Base-by-base conservation (phyloP, 345 rosid species). In the Aquilaria malaccensis region DNA sequence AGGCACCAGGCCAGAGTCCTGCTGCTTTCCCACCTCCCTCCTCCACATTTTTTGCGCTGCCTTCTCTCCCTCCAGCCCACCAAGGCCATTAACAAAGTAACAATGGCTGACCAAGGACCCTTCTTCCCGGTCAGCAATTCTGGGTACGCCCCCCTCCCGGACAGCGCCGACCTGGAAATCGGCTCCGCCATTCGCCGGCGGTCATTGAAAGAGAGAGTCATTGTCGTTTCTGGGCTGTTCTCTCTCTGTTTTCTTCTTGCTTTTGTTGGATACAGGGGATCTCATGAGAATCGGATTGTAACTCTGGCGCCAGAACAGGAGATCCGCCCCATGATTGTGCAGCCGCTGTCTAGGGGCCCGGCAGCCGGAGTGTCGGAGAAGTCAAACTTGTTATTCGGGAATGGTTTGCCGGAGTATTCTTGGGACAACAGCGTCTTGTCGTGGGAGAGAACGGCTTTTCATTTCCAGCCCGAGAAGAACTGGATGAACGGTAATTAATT, bases 371-470 rank as follows among this genome's bases (percentile, higher is more conserved):
- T 93, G 11, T 93, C 98, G 4, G 89, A 81, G 72, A 93, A 93
- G 71, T 55, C 84, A 4, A 86, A 79, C 64, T 5, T 33, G 54
- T 43, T 33, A 50, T 50, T 62, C 37, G 22, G 43, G 3, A 63
- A 30, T 10, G 13, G 10, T 4, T 31, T 67, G 56, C 14, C 48
- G 74, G 69, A 77, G 59, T 87, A 57, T 71, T 72, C 81, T 1
- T 93, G 98, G 98, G 85, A 81, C 75, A 89, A 93, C 55, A 84
- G 79, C 68, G 77, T 93, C 78, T 56, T 93, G 77, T 85, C 97
- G 0, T 93, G 97, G 97, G 96, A 93, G 74, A 81, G 96, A 69
- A 83, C 96, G 29, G 82, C 97, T 11, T 89, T 87, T 75, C 98
- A 93, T 74, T 93, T 93, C 50, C 98, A 93, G 64, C 98, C 98